A percentile compares a stretch with the other conserved stretches of the same genome.
These are phyloP conservation scores for Bruguiera sexangula DNA, from an alignment of 345 rosid genomes.

Conservation along the genomic window DNA sequence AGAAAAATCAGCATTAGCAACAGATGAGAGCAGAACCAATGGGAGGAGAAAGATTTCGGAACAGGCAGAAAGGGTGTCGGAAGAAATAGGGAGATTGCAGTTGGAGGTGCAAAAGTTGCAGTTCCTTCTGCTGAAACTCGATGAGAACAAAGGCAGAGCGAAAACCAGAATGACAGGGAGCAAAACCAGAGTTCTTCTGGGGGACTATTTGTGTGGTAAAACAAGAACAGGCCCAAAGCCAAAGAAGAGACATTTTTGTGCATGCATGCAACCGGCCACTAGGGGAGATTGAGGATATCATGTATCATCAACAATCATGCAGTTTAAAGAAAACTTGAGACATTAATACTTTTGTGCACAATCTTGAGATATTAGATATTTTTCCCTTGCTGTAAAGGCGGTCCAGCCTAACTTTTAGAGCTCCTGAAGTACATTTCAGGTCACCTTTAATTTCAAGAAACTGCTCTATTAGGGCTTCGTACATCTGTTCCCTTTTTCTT, in stretches of 20 bases:
- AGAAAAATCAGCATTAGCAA: slow-evolving; percentile 37
- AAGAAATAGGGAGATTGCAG: slow-evolving; percentile 82
- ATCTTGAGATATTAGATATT: slow-evolving; percentile 7
- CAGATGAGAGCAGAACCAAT: slow-evolving; percentile 44
- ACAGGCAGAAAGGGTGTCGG: slow-evolving; percentile 78
- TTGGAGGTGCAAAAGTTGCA: slow-evolving; percentile 88
- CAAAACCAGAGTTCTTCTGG: slow-evolving; percentile 62
- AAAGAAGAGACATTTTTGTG: slow-evolving; percentile 59
- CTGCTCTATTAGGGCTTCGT: slow-evolving; percentile 18
- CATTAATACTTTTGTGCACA: slow-evolving; percentile 31
- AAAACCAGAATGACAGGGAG: slow-evolving; percentile 41
- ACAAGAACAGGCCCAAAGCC: slow-evolving; percentile 40
- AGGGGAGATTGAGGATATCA: slow-evolving; percentile 44
- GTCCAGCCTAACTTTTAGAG: slow-evolving; percentile 15
- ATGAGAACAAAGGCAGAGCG: slow-evolving; percentile 55
- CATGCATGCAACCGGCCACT: slow-evolving; percentile 74
- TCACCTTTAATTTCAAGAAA: slow-evolving; percentile 22
- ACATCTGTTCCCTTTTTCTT: not conserved
- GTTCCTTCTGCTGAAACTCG: slow-evolving; percentile 63
- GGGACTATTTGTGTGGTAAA: slow-evolving; percentile 78
- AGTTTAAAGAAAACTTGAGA: slow-evolving; percentile 11
- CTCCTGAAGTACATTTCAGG: slow-evolving; percentile 33
- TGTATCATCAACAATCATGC: slow-evolving; percentile 8
- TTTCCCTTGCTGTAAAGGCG: slow-evolving; percentile 19
- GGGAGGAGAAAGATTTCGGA: slow-evolving; percentile 55